Evolutionary conservation across 1,139 yeast genomes (phyloP).

Genomic region (Geotrichum citri-aurantii): DNA sequence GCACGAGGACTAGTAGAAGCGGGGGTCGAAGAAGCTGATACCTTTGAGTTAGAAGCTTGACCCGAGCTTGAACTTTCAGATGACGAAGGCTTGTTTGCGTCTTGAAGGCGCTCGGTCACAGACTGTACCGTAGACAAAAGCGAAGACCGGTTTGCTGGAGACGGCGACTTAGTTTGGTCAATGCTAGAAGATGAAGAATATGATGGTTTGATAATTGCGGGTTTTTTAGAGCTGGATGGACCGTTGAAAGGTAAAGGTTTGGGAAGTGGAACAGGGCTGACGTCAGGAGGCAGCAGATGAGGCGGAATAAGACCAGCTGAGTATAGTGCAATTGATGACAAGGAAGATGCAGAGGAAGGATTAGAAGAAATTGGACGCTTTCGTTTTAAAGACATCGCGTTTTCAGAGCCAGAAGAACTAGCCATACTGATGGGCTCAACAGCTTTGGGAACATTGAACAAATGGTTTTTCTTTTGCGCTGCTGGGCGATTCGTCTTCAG

Average conservation of each 20-base stretch:
- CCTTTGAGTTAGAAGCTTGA: conserved; percentile 21
- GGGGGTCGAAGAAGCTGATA: conserved; percentile 23
- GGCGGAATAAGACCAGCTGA: conserved; percentile 14
- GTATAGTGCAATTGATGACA: conserved; percentile 5
- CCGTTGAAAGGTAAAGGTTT: conserved; percentile 15
- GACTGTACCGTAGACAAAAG: conserved; percentile 1
- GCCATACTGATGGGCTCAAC: background rate
- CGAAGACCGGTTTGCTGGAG: background rate
- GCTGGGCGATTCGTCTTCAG: conserved; percentile 10
- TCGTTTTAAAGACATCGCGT: conserved; percentile 5
- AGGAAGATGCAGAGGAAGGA: background rate
- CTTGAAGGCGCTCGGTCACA: conserved; percentile 1
- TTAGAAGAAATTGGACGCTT: conserved; percentile 4
- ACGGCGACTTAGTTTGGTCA: background rate
- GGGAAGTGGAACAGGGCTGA: conserved; percentile 14
- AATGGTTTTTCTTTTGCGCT: conserved; percentile 5
- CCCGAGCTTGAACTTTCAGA: conserved; percentile 4
- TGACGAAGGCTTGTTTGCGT: background rate
- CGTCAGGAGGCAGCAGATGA: conserved; percentile 16
- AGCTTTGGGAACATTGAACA: background rate
- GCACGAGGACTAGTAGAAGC: conserved; percentile 19
- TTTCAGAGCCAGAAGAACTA: background rate
- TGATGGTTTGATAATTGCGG: background rate
- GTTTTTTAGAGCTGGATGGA: conserved; percentile 6
- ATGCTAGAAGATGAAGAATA: background rate